Base-by-base conservation (phyloP, 306 rosid genomes). In the Acacia melanoxylon region DNA sequence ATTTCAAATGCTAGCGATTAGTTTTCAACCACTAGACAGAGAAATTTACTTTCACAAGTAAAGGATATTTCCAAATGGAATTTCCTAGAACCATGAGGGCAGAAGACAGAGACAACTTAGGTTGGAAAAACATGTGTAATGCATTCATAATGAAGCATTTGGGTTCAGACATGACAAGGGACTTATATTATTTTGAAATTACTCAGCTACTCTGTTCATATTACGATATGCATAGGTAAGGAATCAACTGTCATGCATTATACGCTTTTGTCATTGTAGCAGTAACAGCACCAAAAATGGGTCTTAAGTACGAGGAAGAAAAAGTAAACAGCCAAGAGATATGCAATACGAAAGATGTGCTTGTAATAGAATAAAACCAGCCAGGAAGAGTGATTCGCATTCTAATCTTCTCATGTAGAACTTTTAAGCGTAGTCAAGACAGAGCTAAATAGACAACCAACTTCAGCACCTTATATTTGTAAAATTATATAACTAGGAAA, bases 341-440 rank as follows among this genome's bases (percentile, higher is more conserved):
- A 70, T 75, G 42, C 9, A 72, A 73, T 40, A 22, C 5, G 12
- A 31, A 74, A 51, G 81, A 63, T 31, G 70, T 33, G 27, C 46
- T 59, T 73, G 29, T 8, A 52, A 75, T 17, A 41, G 63, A 82
- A 46, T 31, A 10, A 44, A 42, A 73, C 40, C 77, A 78, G 75
- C 42, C 31, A 40, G 65, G 58, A 65, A 9, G 29, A 51, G 59
- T 79, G 63, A 61, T 74, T 69, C 27, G 0, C 52, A 68, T 41
- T 20, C 54, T 68, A 78, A 41, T 63, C 37, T 73, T 70, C 51
- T 10, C 42, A 62, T 62, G 65, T 54, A 33, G 54, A 80, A 31
- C 27, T 52, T 67, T 7, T 22, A 79, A 33, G 44, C 29, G 22
- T 13, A 65, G 8, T 29, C 56, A 48, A 40, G 67, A 73, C 25